Evolutionary conservation across 176 grass and related monocot species (phyloP), one percentile per base, ranked within the genome.

Genomic region (Avena atlantica): DNA sequence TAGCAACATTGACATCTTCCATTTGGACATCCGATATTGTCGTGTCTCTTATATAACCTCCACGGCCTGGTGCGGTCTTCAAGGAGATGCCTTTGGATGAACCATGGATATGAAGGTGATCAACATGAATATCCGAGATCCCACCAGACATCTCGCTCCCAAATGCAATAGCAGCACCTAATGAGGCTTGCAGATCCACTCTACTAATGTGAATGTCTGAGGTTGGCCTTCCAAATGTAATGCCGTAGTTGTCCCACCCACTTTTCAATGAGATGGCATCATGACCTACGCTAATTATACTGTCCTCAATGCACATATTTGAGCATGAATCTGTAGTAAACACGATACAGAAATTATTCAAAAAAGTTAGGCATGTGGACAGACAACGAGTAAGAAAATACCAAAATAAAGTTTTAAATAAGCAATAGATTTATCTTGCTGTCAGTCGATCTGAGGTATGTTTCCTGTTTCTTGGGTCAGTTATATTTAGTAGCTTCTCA

Each of bases 61-160:
- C 95, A 1, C 93, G 91, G 1, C 95, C 95, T 47, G 68, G 82
- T 9, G 89, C 85, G 10, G 93, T 98, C 80, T 88, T 93, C 83
- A 98, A 98, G 48, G 80, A 89, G 34, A 98, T 74, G 49, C 91
- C 93, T 24, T 59, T 93, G 5, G 85, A 82, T 25, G 95, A 95
- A 79, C 92, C 85, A 50, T 74, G 85, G 51, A 95, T 93, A 68
- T 40, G 81, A 66, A 91, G 86, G 7, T 90, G 70, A 74, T 89
- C 78, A 23, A 84, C 86, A 24, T 87, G 75, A 61, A 95, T 31
- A 71, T 85, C 77, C 8, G 88, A 93, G 65, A 98, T 95, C 40
- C 95, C 93, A 12, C 93, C 95, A 6, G 93, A 95, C 95, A 98
- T 98, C 80, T 98, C 91, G 27, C 91, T 95, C 16, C 95, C 93